Conservation (phyloP, 768 basidiomycete genomes). For the Pleurotus djamor region DNA sequence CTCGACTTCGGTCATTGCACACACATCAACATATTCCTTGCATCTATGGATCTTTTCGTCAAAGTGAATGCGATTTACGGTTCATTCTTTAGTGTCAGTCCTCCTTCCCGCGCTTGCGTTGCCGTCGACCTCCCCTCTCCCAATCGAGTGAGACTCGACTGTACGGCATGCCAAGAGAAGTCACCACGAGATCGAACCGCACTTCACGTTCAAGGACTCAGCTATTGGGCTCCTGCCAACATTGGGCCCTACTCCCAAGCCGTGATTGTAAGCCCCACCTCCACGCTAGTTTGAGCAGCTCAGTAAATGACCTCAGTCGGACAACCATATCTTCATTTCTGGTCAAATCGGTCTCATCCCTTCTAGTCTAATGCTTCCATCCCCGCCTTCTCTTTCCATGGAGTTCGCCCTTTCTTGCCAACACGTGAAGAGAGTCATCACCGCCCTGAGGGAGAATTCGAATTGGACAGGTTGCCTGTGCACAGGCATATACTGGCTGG, state of each 20-base stretch:
- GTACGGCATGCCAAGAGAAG: conserved; percentile 62
- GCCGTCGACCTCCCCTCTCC: conserved; percentile 66
- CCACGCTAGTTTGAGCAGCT: not conserved
- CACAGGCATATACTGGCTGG: conserved; percentile 73
- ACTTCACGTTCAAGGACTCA: conserved; percentile 92
- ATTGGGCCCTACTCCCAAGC: conserved; percentile 99
- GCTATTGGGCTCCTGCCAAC: conserved; percentile 99
- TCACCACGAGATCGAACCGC: conserved; percentile 53
- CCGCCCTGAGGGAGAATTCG: conserved; percentile 52
- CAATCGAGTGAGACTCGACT: conserved; percentile 68
- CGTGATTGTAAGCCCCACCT: conserved; percentile 55
- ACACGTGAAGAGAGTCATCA: conserved; percentile 69
- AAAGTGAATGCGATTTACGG: conserved; percentile 77
- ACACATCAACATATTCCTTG: conserved; percentile 81
- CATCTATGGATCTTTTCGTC: conserved; percentile 79
- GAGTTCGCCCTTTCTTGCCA: conserved; percentile 80
- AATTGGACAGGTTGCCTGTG: conserved; percentile 68
- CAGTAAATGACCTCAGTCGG: conserved; percentile 44
- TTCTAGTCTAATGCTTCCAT: conserved; percentile 63
- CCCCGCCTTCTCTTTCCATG: conserved; percentile 47
- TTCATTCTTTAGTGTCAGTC: conserved; percentile 84
- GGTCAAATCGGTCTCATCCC: conserved; percentile 95
- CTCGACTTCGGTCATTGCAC: conserved; percentile 58
- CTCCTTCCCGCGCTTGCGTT: conserved; percentile 94
- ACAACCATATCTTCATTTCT: conserved; percentile 80